Conservation (phyloP, 2,329 filamentous ascomycete genomes). For the Nemania sp. region DNA sequence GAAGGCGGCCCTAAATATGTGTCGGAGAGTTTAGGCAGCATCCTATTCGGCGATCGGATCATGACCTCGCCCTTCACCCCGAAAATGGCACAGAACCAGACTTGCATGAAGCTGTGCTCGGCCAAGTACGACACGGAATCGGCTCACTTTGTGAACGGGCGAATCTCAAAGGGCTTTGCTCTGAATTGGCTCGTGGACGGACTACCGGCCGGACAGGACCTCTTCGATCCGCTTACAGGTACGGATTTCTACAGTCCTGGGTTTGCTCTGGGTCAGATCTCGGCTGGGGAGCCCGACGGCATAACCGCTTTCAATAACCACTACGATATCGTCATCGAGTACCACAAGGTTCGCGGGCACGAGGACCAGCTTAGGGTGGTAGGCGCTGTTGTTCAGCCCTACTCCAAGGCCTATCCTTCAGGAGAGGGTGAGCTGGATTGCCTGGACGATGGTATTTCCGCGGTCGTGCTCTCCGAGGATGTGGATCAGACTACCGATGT, state of each 20-base stretch:
- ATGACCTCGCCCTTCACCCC: conserved; percentile 95
- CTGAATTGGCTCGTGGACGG: conserved; percentile 97
- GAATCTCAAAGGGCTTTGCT: conserved; percentile 88
- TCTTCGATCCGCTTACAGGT: conserved; percentile 79
- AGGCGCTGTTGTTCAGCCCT: conserved; percentile 88
- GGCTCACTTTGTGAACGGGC: conserved; percentile 82
- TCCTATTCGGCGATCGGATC: conserved; percentile 96
- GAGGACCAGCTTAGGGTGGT: conserved; percentile 85
- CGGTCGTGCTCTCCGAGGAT: conserved; percentile 72
- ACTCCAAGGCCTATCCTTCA: conserved; percentile 71
- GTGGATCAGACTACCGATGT: conserved; percentile 69
- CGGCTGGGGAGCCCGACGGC: conserved; percentile 60
- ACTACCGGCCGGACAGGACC: conserved; percentile 87
- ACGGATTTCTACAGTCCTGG: conserved; percentile 91
- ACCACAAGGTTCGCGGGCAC: conserved; percentile 79
- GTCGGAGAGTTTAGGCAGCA: conserved; percentile 92
- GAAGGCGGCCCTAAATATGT: conserved; percentile 81
- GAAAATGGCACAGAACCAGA: conserved; percentile 86
- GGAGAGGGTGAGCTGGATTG: conserved; percentile 70
- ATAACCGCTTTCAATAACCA: conserved; percentile 86
- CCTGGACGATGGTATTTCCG: conserved; percentile 63
- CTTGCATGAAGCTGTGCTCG: conserved; percentile 84
- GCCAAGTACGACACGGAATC: conserved; percentile 72
- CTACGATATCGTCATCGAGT: conserved; percentile 93
- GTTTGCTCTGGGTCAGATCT: conserved; percentile 78